phyloP scores from a whole-genome alignment of 78 protist species.

The Acrasis kona region DNA sequence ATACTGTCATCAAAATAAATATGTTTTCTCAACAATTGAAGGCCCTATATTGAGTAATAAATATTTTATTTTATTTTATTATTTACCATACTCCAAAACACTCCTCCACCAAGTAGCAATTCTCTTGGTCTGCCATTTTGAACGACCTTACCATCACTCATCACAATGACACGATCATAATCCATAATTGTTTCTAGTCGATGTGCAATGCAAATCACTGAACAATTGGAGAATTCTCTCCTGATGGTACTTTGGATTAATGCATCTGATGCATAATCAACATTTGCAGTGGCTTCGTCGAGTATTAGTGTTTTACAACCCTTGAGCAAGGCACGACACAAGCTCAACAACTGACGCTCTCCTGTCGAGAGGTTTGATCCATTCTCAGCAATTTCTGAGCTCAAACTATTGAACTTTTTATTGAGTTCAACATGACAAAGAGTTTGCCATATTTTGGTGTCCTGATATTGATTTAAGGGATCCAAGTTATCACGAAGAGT shows the following conservation, averaged over 20 bases:
- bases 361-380: conserved; percentile 39
- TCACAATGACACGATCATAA: conserved; percentile 37
- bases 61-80: too few relatives aligned
- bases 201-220: conserved; percentile 67
- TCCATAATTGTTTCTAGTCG: conserved; percentile 55
- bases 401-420: neutral
- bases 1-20: too few relatives aligned
- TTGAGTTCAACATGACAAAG: conserved; percentile 52
- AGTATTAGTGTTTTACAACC: conserved; percentile 23
- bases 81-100: too few relatives aligned
- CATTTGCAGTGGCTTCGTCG: conserved; percentile 93
- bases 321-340: conserved; percentile 37
- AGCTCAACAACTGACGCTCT: conserved; percentile 46
- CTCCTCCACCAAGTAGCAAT: too few relatives aligned
- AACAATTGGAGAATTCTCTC: neutral
- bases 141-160: neutral
- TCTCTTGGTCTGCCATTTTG: conserved; percentile 56
- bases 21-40: too few relatives aligned
- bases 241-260: conserved; percentile 13
- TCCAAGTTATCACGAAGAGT: conserved; percentile 48
- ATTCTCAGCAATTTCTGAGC: conserved; percentile 11
- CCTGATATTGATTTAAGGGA: conserved; percentile 22
- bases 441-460: conserved; percentile 43
- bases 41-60: too few relatives aligned
- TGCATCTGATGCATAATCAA: conserved; percentile 51